A percentile compares a stretch with the other conserved stretches of the same genome.
Conservation (phyloP, 78 protist genomes). For the Dictyostelium firmibasis region DNA sequence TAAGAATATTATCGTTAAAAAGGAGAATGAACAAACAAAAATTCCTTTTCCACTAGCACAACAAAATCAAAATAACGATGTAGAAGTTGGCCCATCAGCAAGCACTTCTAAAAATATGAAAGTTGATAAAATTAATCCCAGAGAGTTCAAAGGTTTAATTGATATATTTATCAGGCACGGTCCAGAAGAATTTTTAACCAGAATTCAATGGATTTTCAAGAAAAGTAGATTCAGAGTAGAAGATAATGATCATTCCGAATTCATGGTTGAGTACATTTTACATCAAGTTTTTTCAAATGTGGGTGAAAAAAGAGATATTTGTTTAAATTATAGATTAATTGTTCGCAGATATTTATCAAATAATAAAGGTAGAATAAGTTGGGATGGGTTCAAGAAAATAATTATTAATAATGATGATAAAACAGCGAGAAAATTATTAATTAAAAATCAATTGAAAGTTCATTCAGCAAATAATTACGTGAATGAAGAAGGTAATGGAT, state of each 20-base stretch:
- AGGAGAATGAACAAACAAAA: too few relatives aligned
- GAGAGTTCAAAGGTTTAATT: neutral
- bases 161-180: neutral
- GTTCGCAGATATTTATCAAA: neutral
- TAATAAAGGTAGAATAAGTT: neutral
- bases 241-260: neutral
- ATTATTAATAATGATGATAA: neutral
- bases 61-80: too few relatives aligned
- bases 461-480: neutral
- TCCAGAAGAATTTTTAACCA: neutral
- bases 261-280: neutral
- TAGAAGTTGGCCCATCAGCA: neutral
- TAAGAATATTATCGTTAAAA: too few relatives aligned
- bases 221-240: neutral
- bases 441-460: neutral
- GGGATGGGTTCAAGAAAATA: neutral
- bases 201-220: neutral
- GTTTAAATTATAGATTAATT: neutral
- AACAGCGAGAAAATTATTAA: neutral
- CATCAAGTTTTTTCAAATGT: neutral
- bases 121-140: neutral
- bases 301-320: neutral
- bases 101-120: too few relatives aligned
- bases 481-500: neutral
- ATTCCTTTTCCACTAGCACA: too few relatives aligned